Conservation (phyloP, 2,329 filamentous ascomycete genomes). For the Cytospora schulzeri region DNA sequence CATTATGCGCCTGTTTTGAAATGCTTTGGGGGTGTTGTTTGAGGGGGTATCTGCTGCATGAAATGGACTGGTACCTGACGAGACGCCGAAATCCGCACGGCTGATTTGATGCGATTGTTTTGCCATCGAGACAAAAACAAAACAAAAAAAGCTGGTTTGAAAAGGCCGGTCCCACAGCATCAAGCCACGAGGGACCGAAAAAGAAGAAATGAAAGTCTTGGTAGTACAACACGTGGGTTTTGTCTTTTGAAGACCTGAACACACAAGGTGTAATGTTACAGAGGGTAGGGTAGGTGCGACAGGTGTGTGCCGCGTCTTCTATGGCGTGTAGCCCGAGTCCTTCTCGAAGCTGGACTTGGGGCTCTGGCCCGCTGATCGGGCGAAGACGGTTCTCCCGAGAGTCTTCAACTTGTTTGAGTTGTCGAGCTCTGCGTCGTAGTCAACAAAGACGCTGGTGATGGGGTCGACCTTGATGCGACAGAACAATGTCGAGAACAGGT, state of each 20-base stretch:
- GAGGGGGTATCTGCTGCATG: slow-evolving; percentile 24
- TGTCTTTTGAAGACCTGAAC: slow-evolving; percentile 15
- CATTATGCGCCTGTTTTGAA: slow-evolving; percentile 15
- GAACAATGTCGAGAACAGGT: slow-evolving; percentile 92
- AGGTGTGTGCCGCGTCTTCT: slow-evolving; percentile 1
- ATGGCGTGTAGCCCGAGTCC: slow-evolving; percentile 16
- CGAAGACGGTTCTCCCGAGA: slow-evolving; percentile 60
- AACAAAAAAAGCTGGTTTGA: background rate
- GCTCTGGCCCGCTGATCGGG: slow-evolving; percentile 51
- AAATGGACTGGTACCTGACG: slow-evolving; percentile 21
- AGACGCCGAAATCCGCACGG: slow-evolving; percentile 9
- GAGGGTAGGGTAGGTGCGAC: background rate
- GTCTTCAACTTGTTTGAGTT: slow-evolving; percentile 58
- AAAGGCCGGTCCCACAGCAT: slow-evolving; percentile 12
- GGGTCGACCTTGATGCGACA: slow-evolving; percentile 76
- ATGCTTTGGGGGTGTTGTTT: background rate
- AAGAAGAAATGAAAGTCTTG: background rate
- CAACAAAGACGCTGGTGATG: slow-evolving; percentile 59
- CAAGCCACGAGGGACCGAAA: slow-evolving; percentile 18
- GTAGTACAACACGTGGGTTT: slow-evolving; percentile 18
- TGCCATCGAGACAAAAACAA: slow-evolving; percentile 16
- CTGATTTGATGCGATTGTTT: slow-evolving; percentile 1
- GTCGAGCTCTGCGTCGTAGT: slow-evolving; percentile 46
- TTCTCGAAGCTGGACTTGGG: slow-evolving; percentile 52
- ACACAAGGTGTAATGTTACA: slow-evolving; percentile 9